Percentiles rank a stretch among this genome's conserved stretches.
Evolutionary conservation across 2,329 filamentous ascomycete genomes (phyloP).

Genomic region (Leptosphaerulina australis): DNA sequence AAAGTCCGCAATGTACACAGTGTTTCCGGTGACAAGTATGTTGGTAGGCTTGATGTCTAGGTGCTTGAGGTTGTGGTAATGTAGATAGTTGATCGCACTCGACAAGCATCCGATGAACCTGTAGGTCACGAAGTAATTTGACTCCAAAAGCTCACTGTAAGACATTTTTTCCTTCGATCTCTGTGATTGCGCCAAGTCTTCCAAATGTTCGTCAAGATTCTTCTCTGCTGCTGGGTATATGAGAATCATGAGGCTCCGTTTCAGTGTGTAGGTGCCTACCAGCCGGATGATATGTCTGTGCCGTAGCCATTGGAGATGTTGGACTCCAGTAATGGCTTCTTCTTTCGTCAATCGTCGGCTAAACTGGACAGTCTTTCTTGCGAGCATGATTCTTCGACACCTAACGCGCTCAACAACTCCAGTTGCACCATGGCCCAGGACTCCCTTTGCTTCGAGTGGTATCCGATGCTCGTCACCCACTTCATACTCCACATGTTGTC

Average conservation of each 20-base stretch:
- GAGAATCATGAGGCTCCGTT: slow-evolving; percentile 2
- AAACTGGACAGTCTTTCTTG: not conserved
- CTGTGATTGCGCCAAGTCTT: too few species aligned
- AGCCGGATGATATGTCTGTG: slow-evolving; percentile 15
- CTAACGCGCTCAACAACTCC: not conserved
- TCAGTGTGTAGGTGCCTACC: slow-evolving; percentile 12
- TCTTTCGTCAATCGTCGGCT: not conserved
- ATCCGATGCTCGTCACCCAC: not conserved
- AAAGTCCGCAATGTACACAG: slow-evolving; percentile 27
- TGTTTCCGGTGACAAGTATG: slow-evolving; percentile 14
- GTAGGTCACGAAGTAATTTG: too few species aligned
- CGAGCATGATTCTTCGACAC: slow-evolving; percentile 1
- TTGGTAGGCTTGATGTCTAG: slow-evolving; percentile 29
- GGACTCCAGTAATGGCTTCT: not conserved
- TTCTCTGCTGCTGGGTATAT: slow-evolving; percentile 11
- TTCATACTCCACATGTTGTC: slow-evolving; percentile 15
- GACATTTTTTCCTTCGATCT: not conserved
- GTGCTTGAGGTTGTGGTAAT: slow-evolving; percentile 18
- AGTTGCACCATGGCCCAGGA: not conserved
- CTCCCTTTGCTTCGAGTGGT: not conserved
- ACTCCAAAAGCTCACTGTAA: too few species aligned
- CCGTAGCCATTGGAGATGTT: not conserved
- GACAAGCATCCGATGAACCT: slow-evolving; percentile 16
- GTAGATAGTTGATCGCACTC: slow-evolving; percentile 15
- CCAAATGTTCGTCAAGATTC: slow-evolving; percentile 4